A percentile compares a stretch with the other conserved stretches of the same genome.
phyloP scores from a whole-genome alignment of 768 basidiomycete species.

The Asterophora parasitica region DNA sequence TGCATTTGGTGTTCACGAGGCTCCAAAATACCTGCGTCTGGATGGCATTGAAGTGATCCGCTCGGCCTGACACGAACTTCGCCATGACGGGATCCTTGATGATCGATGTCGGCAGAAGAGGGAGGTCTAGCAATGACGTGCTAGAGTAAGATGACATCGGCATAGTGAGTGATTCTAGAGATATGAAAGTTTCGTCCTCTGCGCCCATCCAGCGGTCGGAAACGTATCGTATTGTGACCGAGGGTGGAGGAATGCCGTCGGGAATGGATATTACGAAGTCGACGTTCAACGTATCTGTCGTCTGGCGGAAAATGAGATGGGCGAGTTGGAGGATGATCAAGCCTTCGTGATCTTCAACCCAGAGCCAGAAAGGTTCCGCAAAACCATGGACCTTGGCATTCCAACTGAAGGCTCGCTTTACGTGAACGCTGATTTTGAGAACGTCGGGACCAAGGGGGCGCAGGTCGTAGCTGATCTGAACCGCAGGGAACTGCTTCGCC shows the following conservation, averaged over 20 bases:
- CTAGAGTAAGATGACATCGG: conserved; percentile 54
- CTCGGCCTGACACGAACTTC: conserved; percentile 37
- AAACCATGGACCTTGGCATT: conserved; percentile 66
- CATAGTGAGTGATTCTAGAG: conserved; percentile 71
- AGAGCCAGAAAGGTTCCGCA: conserved; percentile 89
- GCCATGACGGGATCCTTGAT: conserved; percentile 44
- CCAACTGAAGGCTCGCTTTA: conserved; percentile 77
- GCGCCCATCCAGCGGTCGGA: conserved; percentile 95
- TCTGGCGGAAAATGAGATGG: conserved; percentile 66
- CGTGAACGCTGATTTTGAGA: conserved; percentile 64
- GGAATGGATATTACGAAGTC: conserved; percentile 82
- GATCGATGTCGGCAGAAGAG: conserved; percentile 60
- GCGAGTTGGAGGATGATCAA: conserved; percentile 77
- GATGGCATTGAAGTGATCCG: conserved; percentile 70
- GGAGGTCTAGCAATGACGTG: conserved; percentile 65
- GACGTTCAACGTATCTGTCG: conserved; percentile 52
- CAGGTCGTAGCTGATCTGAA: conserved; percentile 59
- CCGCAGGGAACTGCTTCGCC: conserved; percentile 80
- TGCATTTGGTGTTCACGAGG: conserved; percentile 57
- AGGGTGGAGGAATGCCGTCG: conserved; percentile 51
- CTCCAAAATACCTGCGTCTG: conserved; percentile 92
- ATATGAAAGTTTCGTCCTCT: conserved; percentile 64
- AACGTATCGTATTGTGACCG: conserved; percentile 69
- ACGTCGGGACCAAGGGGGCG: conserved; percentile 83
- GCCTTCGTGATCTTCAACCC: conserved; percentile 88